These are phyloP conservation scores for Mycena sp. DNA, from an alignment of 1,284 basidiomycete species.

Conservation along the genomic window DNA sequence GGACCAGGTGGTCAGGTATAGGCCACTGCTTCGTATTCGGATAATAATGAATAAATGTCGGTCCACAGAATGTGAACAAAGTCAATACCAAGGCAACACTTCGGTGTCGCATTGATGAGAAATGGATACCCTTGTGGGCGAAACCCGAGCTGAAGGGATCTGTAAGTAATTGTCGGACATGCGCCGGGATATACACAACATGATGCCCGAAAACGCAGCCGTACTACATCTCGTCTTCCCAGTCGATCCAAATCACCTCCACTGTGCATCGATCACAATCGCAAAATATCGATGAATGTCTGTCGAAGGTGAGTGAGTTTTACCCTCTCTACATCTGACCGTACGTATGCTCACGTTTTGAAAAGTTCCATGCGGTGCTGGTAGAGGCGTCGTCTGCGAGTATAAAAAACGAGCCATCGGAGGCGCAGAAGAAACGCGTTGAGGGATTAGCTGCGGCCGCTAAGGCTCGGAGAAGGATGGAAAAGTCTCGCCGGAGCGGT, in stretches of 20 bases:
- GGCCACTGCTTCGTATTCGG: background rate
- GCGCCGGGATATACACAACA: background rate
- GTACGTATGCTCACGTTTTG: background rate
- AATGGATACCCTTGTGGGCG: conserved; percentile 80
- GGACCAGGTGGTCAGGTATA: conserved; percentile 82
- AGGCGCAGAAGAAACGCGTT: conserved; percentile 65
- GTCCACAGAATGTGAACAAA: conserved; percentile 79
- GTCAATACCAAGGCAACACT: conserved; percentile 80
- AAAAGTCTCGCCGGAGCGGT: conserved; percentile 62
- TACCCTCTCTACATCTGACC: background rate
- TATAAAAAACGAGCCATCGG: conserved; percentile 64
- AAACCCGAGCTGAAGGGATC: conserved; percentile 55
- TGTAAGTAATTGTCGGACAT: conserved; percentile 57
- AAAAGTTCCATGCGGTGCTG: conserved; percentile 65
- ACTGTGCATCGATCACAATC: conserved; percentile 76
- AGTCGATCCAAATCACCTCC: conserved; percentile 73
- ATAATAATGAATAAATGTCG: background rate
- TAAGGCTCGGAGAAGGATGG: conserved; percentile 53
- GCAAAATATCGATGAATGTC: conserved; percentile 76
- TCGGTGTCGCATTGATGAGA: conserved; percentile 60
- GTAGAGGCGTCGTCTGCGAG: conserved; percentile 54
- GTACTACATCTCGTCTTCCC: conserved; percentile 70
- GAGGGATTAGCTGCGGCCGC: conserved; percentile 54
- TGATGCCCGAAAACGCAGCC: conserved; percentile 50
- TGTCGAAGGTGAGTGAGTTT: conserved; percentile 62